These are phyloP conservation scores for Caryopteris hybrid DNA, from an alignment of 305 asterid species.

Conservation along the genomic window DNA sequence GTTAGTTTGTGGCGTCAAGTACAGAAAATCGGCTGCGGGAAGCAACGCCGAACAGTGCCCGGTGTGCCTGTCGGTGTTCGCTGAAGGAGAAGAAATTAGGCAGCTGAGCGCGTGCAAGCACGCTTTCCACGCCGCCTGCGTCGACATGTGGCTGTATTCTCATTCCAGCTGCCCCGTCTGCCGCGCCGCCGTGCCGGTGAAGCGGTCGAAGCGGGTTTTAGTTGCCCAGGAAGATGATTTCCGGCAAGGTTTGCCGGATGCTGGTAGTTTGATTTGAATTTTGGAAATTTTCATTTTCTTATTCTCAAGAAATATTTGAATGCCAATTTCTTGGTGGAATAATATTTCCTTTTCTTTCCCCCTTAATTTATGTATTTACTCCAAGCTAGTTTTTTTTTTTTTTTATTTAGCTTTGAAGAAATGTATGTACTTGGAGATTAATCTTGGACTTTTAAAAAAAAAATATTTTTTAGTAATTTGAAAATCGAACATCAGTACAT, in stretches of 20 bases:
- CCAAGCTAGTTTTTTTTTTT: no score
- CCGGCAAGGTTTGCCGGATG: constrained; percentile 53
- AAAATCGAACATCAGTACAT: no score
- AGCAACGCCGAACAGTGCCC: constrained; percentile 39
- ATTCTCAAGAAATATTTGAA: neutral
- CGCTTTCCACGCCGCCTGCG: constrained; percentile 43
- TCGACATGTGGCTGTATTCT: constrained; percentile 50
- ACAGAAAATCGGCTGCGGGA: constrained; percentile 23
- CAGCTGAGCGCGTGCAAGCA: constrained; percentile 45
- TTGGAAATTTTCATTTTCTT: neutral
- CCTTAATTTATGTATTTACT: no score
- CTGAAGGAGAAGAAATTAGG: constrained; percentile 47
- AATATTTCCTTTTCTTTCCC: no score
- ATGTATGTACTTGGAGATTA: no score
- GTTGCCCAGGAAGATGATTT: constrained; percentile 27
- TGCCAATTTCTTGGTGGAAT: neutral
- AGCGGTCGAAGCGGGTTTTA: constrained; percentile 17
- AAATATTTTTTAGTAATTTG: no score
- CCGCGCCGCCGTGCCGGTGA: constrained; percentile 44
- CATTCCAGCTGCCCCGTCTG: constrained; percentile 55
- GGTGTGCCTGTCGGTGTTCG: constrained; percentile 53
- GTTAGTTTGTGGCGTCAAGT: constrained; percentile 20
- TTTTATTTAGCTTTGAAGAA: no score
- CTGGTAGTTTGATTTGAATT: constrained; percentile 35
- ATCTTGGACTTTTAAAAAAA: no score